A percentile compares a stretch with the other conserved stretches of the same genome.
Conservation (phyloP, 2,329 filamentous ascomycete genomes). For the Grosmannia penicillata region DNA sequence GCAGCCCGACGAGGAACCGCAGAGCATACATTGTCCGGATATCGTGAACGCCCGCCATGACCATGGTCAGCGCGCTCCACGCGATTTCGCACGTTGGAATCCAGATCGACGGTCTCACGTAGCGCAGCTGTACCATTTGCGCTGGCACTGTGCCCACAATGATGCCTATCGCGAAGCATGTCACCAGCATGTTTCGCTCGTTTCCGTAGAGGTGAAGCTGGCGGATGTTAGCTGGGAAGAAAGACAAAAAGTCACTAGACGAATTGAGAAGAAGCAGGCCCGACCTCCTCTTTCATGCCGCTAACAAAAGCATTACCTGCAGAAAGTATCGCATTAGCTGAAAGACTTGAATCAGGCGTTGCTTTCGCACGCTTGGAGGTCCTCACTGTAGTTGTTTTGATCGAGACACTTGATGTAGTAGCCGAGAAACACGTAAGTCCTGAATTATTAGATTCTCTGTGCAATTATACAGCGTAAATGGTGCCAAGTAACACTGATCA, state of each 20-base stretch:
- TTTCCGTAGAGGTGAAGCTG: constrained; percentile 1
- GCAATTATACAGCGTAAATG: no score
- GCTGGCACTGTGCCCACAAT: constrained; percentile 1
- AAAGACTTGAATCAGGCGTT: no score
- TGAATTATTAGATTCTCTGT: no score
- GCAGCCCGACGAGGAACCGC: constrained; percentile 1
- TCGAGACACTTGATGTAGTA: no score
- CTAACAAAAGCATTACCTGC: constrained; percentile 1
- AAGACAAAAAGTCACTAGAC: no score
- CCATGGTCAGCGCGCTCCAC: constrained; percentile 3
- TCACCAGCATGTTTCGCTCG: neutral
- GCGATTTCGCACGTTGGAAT: constrained; percentile 13
- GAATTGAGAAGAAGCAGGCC: neutral
- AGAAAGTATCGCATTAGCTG: no score
- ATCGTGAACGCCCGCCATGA: constrained; percentile 4
- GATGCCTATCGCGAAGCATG: constrained; percentile 25
- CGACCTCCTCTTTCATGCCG: constrained; percentile 1
- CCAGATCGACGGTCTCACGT: constrained; percentile 15
- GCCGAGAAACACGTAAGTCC: no score
- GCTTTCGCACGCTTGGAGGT: no score
- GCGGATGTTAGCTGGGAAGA: neutral
- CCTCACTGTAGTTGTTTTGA: no score
- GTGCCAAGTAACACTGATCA: no score
- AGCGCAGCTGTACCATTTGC: constrained; percentile 7
- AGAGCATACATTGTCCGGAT: constrained; percentile 6